Base-by-base conservation (phyloP, 1,284 basidiomycete species). In the Boletus holoroseus region DNA sequence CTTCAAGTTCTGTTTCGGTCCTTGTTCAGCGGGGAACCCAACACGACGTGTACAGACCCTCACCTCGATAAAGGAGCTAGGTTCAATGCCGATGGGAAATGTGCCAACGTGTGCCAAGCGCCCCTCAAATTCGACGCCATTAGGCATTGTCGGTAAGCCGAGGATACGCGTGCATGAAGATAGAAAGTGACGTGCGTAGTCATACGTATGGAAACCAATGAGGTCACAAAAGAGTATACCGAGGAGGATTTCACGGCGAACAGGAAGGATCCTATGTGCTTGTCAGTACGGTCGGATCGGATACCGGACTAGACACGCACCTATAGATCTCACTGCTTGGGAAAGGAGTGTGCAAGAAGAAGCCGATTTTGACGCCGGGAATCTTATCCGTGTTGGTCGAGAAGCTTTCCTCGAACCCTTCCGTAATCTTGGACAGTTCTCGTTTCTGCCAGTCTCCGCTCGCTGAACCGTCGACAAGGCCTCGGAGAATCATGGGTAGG, bases 201-300 rank as follows among this genome's bases (percentile, higher is more conserved):
- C 96, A 71, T 97, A 99, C 1, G 96, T 99, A 75, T 99, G 95
- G 81, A 99, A 99, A 44, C 94, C 94, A 60, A 97, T 92, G 56
- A 99, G 79, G 67, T 99, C 96, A 65, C 92, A 97, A 68, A 95
- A 93, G 13, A 99, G 76, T 35, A 98, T 83, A 39, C 95, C 96
- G 20, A 98, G 83, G 15, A 99, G 76, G 59, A 99, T 99, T 72
- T 99, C 95, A 51, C 94, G 83, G 47, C 95, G 88, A 28, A 99
- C 95, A 2, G 95, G 96, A 11, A 99, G 78, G 62, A 98, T 95
- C 51, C 94, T 94, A 59, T 39, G 32, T 36, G 24, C 48, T 7
- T 44, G 32, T 57, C 7, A 59, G 41, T 13, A 44, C 12, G 13
- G 7, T 34, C 49, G 56, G 46, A 42, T n/a, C 37, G 46, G 36